Base-by-base conservation (phyloP, 1,284 basidiomycete species). In the Ceratobasidium sp. region DNA sequence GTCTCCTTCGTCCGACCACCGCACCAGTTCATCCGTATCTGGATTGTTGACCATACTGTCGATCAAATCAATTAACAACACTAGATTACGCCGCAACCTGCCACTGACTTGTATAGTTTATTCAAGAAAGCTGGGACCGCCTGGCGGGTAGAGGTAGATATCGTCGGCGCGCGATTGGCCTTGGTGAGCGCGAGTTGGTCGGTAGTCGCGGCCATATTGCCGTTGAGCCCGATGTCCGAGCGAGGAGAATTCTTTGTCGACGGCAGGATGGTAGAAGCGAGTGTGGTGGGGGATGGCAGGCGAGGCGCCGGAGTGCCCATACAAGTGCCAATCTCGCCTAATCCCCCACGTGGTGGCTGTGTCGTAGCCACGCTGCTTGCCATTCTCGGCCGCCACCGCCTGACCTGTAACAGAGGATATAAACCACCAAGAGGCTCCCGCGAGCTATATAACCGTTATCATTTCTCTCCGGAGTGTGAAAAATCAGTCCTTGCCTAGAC, bases 21-120 rank as follows among this genome's bases (percentile, higher is more conserved):
- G 89, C 82, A 98, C 98, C 78, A 97, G 88, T 81, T 94, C 89
- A 82, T 93, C 90, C 64, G 95, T 95, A 54, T 90, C 88, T 6
- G 91, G 88, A 84, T 98, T 95, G 81, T 95, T 95, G 42, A 98
- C 94, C 92, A 98, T 98, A 84, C 96, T 97, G 70, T 62, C 17
- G 33, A 42, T n/a, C 38, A 20, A 28, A 13, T n/a, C n/a, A n/a
- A 12, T 59, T 23, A 42, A 13, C 42, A 74, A 28, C 28, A 28
- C 76, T 79, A 56, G 26, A 42, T 44, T 40, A 59, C n/a, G 56
- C 70, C 70, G 67, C 69, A 50, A 5, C 54, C 61, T 61, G 82
- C 65, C 73, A 89, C 91, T 80, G 77, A 96, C 95, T 93, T 94
- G 86, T 93, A 96, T 48, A 98, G 89, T 85, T 98, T 98, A 86